These are phyloP conservation scores for Bipolaris bicolor DNA, from an alignment of 2,329 filamentous ascomycete species.

Conservation along the genomic window DNA sequence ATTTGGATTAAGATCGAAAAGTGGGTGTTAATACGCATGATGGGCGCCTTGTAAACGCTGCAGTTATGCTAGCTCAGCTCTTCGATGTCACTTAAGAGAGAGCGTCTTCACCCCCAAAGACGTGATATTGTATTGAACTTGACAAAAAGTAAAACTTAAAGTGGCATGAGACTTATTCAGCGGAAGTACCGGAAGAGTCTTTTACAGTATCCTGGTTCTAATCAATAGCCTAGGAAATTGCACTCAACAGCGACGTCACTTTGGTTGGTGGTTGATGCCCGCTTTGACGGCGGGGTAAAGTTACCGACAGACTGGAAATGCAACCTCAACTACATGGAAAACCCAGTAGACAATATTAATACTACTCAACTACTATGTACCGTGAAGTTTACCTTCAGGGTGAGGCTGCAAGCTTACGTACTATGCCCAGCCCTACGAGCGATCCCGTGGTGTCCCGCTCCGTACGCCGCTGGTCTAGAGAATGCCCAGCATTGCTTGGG, in stretches of 20 bases:
- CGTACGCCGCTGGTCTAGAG: not conserved
- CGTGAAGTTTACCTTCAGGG: not conserved
- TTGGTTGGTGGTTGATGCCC: conserved; percentile 11
- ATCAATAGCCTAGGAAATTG: not conserved
- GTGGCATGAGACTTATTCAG: not conserved
- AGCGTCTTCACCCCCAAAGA: not conserved
- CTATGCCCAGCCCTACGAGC: conserved; percentile 6
- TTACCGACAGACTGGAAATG: conserved; percentile 16
- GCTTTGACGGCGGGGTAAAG: conserved; percentile 36
- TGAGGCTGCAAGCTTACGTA: not conserved
- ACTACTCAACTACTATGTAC: not conserved
- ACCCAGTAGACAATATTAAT: not conserved
- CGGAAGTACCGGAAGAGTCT: not conserved
- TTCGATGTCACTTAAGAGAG: not conserved
- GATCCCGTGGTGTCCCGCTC: conserved; percentile 6
- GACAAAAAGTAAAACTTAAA: not conserved
- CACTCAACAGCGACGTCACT: conserved; percentile 24
- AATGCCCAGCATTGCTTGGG: conserved; percentile 10
- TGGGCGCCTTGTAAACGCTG: not conserved
- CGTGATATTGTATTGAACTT: not conserved
- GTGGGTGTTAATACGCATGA: conserved; percentile 4
- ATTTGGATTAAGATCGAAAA: conserved; percentile 1
- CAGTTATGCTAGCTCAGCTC: not conserved
- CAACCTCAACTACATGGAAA: conserved; percentile 1
- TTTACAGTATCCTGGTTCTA: not conserved